A percentile compares a stretch with the other conserved stretches of the same genome.
Conservation (phyloP, 257 asterid species). For the Rauvolfia tetraphylla region DNA sequence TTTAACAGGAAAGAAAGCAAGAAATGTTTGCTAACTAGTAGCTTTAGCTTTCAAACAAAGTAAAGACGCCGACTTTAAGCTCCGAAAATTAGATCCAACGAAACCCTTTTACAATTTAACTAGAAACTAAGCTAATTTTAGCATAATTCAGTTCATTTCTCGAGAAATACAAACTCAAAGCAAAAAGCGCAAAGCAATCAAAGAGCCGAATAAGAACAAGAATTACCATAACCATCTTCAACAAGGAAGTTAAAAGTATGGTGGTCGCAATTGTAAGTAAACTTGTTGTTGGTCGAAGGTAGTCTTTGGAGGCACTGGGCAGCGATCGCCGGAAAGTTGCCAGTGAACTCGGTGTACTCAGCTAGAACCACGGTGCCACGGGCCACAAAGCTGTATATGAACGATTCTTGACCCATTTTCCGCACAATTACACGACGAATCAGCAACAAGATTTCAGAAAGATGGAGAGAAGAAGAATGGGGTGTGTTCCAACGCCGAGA, state of each 20-base stretch:
- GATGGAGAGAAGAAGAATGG: not conserved
- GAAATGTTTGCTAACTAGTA: constrained; percentile 6
- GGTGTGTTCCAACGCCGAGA: not conserved
- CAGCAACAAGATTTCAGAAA: not conserved
- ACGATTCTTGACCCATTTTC: constrained; percentile 75
- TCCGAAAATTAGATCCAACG: constrained; percentile 43
- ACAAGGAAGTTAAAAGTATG: constrained; percentile 71
- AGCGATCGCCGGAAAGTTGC: constrained; percentile 83
- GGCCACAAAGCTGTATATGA: constrained; percentile 84
- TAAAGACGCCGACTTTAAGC: constrained; percentile 23
- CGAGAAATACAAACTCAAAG: not conserved
- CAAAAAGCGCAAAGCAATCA: constrained; percentile 12
- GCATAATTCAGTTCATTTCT: not conserved
- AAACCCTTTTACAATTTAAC: constrained; percentile 24
- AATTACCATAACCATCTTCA: constrained; percentile 73
- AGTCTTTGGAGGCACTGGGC: constrained; percentile 73
- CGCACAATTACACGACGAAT: constrained; percentile 24
- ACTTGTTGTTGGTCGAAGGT: constrained; percentile 66
- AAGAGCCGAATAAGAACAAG: not conserved
- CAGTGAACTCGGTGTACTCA: constrained; percentile 84
- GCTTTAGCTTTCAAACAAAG: constrained; percentile 26
- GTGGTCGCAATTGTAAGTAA: constrained; percentile 72
- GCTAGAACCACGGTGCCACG: constrained; percentile 77
- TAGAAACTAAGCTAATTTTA: constrained; percentile 13
- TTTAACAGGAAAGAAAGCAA: not conserved